Percentiles rank a stretch among this genome's conserved stretches.
Evolutionary conservation across 805 yeast genomes (phyloP).

Genomic region (Millerago galiae): DNA sequence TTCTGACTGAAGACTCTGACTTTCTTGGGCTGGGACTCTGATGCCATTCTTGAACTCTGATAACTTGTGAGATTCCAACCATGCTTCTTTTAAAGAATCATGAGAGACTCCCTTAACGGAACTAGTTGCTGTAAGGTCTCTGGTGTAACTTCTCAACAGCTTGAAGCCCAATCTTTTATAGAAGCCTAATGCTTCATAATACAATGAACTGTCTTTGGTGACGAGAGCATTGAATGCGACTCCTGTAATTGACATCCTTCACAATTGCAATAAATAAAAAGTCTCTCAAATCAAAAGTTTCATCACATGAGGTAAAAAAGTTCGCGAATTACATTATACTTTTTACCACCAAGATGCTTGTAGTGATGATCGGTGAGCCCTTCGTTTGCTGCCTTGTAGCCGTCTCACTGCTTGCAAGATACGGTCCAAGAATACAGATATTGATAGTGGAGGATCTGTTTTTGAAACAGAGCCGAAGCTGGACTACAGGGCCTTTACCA

Average conservation of each 20-base stretch:
- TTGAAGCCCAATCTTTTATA: slow-evolving; percentile 57
- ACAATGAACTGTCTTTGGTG: slow-evolving; percentile 42
- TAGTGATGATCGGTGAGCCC: slow-evolving; percentile 8
- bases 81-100: slow-evolving; percentile 62
- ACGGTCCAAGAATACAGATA: slow-evolving; percentile 1
- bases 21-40: slow-evolving; percentile 46
- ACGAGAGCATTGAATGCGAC: slow-evolving; percentile 58
- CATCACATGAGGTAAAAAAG: not conserved
- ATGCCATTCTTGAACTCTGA: slow-evolving; percentile 53
- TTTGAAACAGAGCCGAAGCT: not conserved
- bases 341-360: slow-evolving; percentile 3
- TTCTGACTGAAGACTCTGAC: slow-evolving; percentile 31
- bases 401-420: not conserved
- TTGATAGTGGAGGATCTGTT: slow-evolving; percentile 3
- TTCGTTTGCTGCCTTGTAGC: slow-evolving; percentile 5
- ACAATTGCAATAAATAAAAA: not conserved
- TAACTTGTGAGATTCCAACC: slow-evolving; percentile 67
- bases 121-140: slow-evolving; percentile 33
- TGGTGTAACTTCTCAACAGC: slow-evolving; percentile 52
- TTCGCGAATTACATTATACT: not conserved
- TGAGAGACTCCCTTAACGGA: slow-evolving; percentile 49
- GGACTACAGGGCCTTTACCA: slow-evolving; percentile 7
- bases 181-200: slow-evolving; percentile 44
- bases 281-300: not conserved
- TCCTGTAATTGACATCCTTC: slow-evolving; percentile 24